A percentile compares a stretch with the other conserved stretches of the same genome.
These are phyloP conservation scores for Silene conica DNA, from an alignment of 148 eudicot species.

Conservation along the genomic window DNA sequence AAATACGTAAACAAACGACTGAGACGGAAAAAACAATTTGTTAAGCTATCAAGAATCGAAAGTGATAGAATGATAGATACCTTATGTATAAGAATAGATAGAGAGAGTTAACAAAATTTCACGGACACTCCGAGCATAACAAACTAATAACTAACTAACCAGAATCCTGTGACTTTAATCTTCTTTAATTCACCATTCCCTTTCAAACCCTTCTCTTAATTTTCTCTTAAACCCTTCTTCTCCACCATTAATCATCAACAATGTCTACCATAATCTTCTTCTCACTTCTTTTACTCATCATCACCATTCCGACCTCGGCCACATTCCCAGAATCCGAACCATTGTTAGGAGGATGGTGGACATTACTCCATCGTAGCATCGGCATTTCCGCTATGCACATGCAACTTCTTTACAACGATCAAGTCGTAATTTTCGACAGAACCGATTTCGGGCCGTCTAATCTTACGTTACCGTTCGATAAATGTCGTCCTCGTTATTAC, in stretches of 20 bases:
- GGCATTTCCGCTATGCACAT: slow-evolving; percentile 97
- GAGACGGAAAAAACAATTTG: no score
- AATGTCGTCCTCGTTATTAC: slow-evolving; percentile 18
- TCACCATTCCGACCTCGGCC: slow-evolving; percentile 2
- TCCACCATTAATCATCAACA: not conserved
- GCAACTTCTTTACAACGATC: slow-evolving; percentile 69
- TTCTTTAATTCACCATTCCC: not conserved
- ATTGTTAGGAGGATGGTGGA: slow-evolving; percentile 44
- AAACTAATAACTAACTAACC: not conserved
- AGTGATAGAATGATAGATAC: no score
- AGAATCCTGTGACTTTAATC: slow-evolving; percentile 5
- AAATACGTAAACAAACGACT: no score
- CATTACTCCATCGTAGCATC: slow-evolving; percentile 36
- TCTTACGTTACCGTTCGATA: slow-evolving; percentile 43
- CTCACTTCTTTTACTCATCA: not conserved
- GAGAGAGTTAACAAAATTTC: slow-evolving; percentile 1
- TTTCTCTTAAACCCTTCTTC: not conserved
- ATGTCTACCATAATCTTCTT: slow-evolving; percentile 1
- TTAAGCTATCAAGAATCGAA: not conserved
- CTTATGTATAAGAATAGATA: no score
- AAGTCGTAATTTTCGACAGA: slow-evolving; percentile 69
- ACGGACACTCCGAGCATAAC: slow-evolving; percentile 5
- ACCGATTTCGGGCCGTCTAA: slow-evolving; percentile 78
- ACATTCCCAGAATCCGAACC: slow-evolving; percentile 11
- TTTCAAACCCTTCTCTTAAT: not conserved